Conservation (phyloP, 2,329 filamentous ascomycete genomes). For the Thelonectria rubi region DNA sequence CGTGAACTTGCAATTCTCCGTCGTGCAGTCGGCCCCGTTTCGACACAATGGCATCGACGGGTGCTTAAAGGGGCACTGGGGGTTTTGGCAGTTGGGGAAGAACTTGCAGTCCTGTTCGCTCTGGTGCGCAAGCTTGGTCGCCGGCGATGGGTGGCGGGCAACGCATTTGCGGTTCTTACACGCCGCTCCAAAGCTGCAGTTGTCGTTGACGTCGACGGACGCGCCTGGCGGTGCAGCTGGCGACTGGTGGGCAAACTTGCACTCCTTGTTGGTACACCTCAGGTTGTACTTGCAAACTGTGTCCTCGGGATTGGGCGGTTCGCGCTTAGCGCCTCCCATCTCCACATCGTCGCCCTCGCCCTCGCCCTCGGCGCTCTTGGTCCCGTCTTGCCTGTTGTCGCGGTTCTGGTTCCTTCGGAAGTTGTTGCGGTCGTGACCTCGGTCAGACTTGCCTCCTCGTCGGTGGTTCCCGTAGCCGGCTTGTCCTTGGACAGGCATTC, state of each 20-base stretch:
- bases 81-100: slow-evolving; percentile 90
- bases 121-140: slow-evolving; percentile 80
- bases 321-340: slow-evolving; percentile 63
- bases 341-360: slow-evolving; percentile 70
- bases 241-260: slow-evolving; percentile 93
- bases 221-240: slow-evolving; percentile 83
- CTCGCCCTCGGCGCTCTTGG: slow-evolving; percentile 44
- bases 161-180: slow-evolving; percentile 98
- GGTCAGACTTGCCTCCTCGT: slow-evolving; percentile 69
- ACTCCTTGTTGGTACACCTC: slow-evolving; percentile 86
- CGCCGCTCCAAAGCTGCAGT: slow-evolving; percentile 85
- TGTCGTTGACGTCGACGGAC: slow-evolving; percentile 80
- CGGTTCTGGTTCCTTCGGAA: slow-evolving; percentile 60
- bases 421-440: slow-evolving; percentile 67
- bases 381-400: slow-evolving; percentile 47
- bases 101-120: slow-evolving; percentile 89
- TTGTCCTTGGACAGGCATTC: slow-evolving; percentile 61
- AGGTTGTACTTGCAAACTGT: slow-evolving; percentile 90
- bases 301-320: slow-evolving; percentile 66
- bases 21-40: slow-evolving; percentile 88
- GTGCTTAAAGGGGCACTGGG: slow-evolving; percentile 88
- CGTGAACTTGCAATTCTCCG: slow-evolving; percentile 85
- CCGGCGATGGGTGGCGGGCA: slow-evolving; percentile 90
- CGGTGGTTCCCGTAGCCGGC: slow-evolving; percentile 49
- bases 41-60: slow-evolving; percentile 86